phyloP scores from a whole-genome alignment of 192 early-diverging fungal species.

The Coemansia sp. region DNA sequence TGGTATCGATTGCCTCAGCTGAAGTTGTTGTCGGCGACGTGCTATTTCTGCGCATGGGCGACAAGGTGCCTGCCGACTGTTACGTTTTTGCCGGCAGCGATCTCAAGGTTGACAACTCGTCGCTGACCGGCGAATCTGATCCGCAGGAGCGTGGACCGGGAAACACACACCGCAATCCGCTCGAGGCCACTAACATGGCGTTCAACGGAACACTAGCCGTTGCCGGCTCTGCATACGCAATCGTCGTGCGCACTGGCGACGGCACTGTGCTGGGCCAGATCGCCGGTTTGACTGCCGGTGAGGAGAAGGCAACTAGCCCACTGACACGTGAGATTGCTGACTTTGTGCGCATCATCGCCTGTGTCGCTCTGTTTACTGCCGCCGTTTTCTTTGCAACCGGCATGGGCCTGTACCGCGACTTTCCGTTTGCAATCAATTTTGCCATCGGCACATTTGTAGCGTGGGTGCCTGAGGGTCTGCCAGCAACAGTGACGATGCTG shows the following conservation, averaged over 20 bases:
- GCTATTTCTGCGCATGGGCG: slow-evolving; percentile 85
- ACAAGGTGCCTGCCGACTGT: slow-evolving; percentile 94
- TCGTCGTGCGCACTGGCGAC: slow-evolving; percentile 93
- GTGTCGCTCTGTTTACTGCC: slow-evolving; percentile 71
- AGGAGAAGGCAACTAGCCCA: slow-evolving; percentile 72
- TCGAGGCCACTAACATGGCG: slow-evolving; percentile 89
- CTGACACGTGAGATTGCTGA: slow-evolving; percentile 71
- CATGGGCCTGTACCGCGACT: slow-evolving; percentile 57
- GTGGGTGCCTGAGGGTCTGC: slow-evolving; percentile 93
- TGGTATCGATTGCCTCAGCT: slow-evolving; percentile 63
- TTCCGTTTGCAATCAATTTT: slow-evolving; percentile 78
- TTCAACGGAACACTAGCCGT: slow-evolving; percentile 89
- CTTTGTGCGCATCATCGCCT: slow-evolving; percentile 85
- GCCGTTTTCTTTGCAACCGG: slow-evolving; percentile 83
- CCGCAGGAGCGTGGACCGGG: slow-evolving; percentile 74
- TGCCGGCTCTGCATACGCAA: slow-evolving; percentile 83
- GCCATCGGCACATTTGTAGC: slow-evolving; percentile 87
- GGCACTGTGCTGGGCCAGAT: slow-evolving; percentile 94
- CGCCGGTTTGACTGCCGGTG: slow-evolving; percentile 77
- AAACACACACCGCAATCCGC: slow-evolving; percentile 75
- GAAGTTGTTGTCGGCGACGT: slow-evolving; percentile 86
- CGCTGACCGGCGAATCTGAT: slow-evolving; percentile 92
- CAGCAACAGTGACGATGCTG: slow-evolving; percentile 91
- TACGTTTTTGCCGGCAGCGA: slow-evolving; percentile 75
- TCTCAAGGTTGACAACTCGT: slow-evolving; percentile 96